phyloP scores from a whole-genome alignment of 176 grass and related monocot species.

The Rhipidocladum racemiflorum region DNA sequence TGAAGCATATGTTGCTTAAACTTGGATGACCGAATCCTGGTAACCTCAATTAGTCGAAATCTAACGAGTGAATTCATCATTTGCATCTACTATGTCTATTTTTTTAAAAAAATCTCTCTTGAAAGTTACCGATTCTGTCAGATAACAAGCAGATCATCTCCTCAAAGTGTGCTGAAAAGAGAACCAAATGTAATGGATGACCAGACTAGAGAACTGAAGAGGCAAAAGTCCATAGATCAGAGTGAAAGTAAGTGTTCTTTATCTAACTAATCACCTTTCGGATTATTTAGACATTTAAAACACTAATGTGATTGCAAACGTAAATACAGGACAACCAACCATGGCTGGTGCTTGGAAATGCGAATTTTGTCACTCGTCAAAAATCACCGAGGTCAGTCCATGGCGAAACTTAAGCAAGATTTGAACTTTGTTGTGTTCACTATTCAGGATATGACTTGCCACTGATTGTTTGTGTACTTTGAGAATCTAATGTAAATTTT shows the following conservation, averaged over 20 bases:
- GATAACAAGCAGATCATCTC: slow-evolving; percentile 45
- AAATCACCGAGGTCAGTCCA: slow-evolving; percentile 50
- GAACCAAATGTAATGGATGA: slow-evolving; percentile 25
- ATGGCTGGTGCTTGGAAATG: slow-evolving; percentile 38
- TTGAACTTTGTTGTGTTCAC: slow-evolving; percentile 6
- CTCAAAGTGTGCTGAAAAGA: slow-evolving; percentile 44
- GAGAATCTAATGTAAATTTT: slow-evolving; percentile 17
- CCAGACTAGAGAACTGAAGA: slow-evolving; percentile 58
- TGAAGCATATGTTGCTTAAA: neutral
- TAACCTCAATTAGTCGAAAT: neutral
- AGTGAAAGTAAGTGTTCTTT: slow-evolving; percentile 36
- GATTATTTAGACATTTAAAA: neutral
- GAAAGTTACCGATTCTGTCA: slow-evolving; percentile 23
- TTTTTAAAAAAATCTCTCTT: neutral
- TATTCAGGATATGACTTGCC: neutral
- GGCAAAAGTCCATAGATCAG: slow-evolving; percentile 46
- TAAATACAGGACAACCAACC: slow-evolving; percentile 40
- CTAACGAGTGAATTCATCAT: neutral
- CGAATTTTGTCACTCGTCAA: slow-evolving; percentile 70
- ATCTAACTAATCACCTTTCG: neutral
- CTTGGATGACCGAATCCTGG: neutral
- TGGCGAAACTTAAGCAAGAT: slow-evolving; percentile 5
- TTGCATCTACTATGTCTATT: neutral
- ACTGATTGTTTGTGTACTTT: neutral
- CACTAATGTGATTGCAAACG: neutral